A percentile compares a stretch with the other conserved stretches of the same genome.
Conservation (phyloP, 2,329 filamentous ascomycete genomes). For the Pseudogymnoascus sp. region DNA sequence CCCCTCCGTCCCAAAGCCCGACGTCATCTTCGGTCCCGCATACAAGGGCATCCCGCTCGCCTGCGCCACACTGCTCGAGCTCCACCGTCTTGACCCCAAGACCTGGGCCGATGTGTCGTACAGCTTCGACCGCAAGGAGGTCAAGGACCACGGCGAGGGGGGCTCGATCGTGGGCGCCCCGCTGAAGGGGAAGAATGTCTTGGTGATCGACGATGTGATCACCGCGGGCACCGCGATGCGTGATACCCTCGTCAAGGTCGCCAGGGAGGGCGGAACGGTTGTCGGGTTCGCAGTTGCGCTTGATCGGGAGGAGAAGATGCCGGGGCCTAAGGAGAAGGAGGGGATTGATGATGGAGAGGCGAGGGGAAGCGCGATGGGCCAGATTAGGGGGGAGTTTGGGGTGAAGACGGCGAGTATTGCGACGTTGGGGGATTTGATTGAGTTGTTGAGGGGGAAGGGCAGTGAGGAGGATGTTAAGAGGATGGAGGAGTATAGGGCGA, state of each 20-base stretch:
- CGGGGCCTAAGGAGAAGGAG: conserved; percentile 19
- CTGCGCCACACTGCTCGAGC: conserved; percentile 47
- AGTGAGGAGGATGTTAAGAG: conserved; percentile 54
- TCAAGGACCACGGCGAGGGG: conserved; percentile 59
- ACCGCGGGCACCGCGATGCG: conserved; percentile 60
- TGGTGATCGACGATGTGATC: conserved; percentile 64
- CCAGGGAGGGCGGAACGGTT: conserved; percentile 52
- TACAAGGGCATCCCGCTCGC: conserved; percentile 62
- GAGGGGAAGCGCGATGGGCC: conserved; percentile 74
- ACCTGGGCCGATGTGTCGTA: conserved; percentile 51
- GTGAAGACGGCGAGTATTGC: conserved; percentile 78
- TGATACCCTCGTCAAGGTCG: conserved; percentile 56
- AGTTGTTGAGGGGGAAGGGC: conserved; percentile 54
- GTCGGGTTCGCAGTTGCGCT: conserved; percentile 57
- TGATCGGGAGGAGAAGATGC: conserved; percentile 49
- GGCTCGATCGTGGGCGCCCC: conserved; percentile 57
- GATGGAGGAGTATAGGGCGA: conserved; percentile 61
- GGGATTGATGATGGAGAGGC: conserved; percentile 57
- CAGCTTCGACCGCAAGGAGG: conserved; percentile 60
- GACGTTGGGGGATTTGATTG: conserved; percentile 73
- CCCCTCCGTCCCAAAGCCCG: conserved; percentile 29
- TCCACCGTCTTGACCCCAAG: conserved; percentile 44
- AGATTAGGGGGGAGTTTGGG: conserved; percentile 70
- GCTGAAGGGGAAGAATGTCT: conserved; percentile 54
- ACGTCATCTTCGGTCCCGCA: conserved; percentile 59